Evolutionary conservation across 768 basidiomycete genomes (phyloP), one percentile per base, ranked within the genome.

Genomic region (Glaciozyma martinii): DNA sequence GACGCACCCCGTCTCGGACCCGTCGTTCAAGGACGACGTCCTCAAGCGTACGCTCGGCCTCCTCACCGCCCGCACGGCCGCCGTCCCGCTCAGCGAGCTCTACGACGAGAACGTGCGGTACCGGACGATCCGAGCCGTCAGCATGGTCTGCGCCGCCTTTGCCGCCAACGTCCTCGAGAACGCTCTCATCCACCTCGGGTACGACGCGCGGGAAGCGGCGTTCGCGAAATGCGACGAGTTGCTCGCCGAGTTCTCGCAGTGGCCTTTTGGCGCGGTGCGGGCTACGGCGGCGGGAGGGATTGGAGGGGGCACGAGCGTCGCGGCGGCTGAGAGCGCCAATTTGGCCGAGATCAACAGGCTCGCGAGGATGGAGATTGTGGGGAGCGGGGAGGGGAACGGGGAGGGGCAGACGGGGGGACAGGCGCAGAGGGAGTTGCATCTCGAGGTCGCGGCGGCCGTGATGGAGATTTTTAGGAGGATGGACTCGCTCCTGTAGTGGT

Each of bases 121-220:
- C 76, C 81, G 92, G 40, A 84, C 83, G 3, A 79, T 84, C 62
- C 81, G 95, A 13, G 86, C 89, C 0, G 88, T 95, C 19, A 86
- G 86, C 65, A 81, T 98, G 54, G 90, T 86, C 15, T 93, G 89
- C 73, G 85, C 94, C 0, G 90, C 90, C 15, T 95, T 97, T 72
- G 90, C 93, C 0, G 94, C 93, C 13, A 90, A 86, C 74, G 94
- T 98, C 42, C 81, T 97, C 62, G 95, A 98, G 74, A 95, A 97
- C 73, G 91, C 92, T 13, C 87, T 97, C 71, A 84, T 85, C 61
- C 80, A 90, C 66, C 79, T 98, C 30, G 86, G 84, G 21, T 98
- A 94, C 73, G 95, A 98, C 76, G 89, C 92, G 61, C 79, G 94
- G 61, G 95, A 99, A 79, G 85, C 84, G 6, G 93, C 94, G 40